Conservation (phyloP, 257 asterid species). For the Anisodus acutangulus region DNA sequence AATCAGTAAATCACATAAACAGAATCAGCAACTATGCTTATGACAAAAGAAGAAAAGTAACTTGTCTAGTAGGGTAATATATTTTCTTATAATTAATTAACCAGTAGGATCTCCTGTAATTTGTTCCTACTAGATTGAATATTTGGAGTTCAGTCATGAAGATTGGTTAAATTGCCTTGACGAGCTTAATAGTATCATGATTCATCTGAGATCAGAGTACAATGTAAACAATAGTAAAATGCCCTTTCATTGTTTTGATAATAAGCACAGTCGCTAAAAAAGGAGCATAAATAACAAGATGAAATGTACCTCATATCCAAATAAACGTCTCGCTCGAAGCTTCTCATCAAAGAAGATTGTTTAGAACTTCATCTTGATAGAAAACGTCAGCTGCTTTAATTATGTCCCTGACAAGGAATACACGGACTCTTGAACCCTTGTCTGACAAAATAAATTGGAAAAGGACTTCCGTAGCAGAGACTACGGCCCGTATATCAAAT, state of each 20-base stretch:
- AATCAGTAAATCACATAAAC: background rate
- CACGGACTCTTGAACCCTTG: slow-evolving; percentile 82
- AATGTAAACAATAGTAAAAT: background rate
- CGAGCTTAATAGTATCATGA: background rate
- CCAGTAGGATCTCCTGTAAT: background rate
- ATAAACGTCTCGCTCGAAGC: slow-evolving; percentile 35
- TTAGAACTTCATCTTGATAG: slow-evolving; percentile 60
- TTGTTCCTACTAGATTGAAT: background rate
- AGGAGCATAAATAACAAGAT: background rate
- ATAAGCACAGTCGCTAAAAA: background rate
- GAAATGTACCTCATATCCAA: slow-evolving; percentile 60
- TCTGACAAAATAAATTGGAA: slow-evolving; percentile 77
- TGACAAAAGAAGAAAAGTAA: background rate
- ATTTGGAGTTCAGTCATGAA: background rate
- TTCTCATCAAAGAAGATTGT: slow-evolving; percentile 45
- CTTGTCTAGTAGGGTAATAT: background rate
- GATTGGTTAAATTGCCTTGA: slow-evolving; percentile 14
- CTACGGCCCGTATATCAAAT: slow-evolving; percentile 81
- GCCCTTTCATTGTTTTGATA: background rate
- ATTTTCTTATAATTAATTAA: background rate
- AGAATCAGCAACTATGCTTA: background rate
- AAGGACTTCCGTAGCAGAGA: slow-evolving; percentile 89
- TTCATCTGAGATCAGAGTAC: background rate
- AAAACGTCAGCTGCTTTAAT: slow-evolving; percentile 70
- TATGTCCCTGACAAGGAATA: slow-evolving; percentile 77